Evolutionary conservation across 768 basidiomycete species (phyloP).

Genomic region (Asterophora lycoperdoides): DNA sequence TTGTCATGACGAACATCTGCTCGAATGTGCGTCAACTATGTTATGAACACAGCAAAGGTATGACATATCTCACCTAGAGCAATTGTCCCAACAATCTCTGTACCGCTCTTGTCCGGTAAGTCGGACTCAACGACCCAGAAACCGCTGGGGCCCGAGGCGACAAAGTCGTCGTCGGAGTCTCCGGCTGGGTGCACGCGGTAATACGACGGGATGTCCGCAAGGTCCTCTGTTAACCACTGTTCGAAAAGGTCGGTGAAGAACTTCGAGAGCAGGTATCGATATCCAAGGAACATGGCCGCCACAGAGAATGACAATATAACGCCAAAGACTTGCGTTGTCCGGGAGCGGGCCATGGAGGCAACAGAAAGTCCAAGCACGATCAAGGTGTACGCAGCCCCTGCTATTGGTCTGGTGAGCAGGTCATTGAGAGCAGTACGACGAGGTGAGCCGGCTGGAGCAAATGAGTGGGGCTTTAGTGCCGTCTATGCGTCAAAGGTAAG

Average conservation of each 20-base stretch:
- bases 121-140: conserved; percentile 24
- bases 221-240: conserved; percentile 14
- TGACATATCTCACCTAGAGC: conserved; percentile 15
- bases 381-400: conserved; percentile 12
- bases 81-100: conserved; percentile 19
- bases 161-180: not conserved
- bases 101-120: conserved; percentile 3
- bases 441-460: conserved; percentile 18
- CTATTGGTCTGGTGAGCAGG: conserved; percentile 6
- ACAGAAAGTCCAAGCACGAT: conserved; percentile 1
- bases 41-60: too few relatives aligned
- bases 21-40: not conserved
- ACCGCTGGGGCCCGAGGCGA: conserved; percentile 12
- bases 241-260: conserved; percentile 7
- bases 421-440: conserved; percentile 8
- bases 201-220: conserved; percentile 16
- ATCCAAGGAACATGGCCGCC: conserved; percentile 5
- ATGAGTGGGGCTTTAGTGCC: too few relatives aligned
- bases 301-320: conserved; percentile 1
- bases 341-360: conserved; percentile 2
- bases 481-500: not conserved
- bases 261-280: conserved; percentile 11
- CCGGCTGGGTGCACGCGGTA: conserved; percentile 12
- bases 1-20: conserved; percentile 8
- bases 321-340: not conserved